phyloP scores from a whole-genome alignment of 176 grass and related monocot species.

The Oryza longistaminata region DNA sequence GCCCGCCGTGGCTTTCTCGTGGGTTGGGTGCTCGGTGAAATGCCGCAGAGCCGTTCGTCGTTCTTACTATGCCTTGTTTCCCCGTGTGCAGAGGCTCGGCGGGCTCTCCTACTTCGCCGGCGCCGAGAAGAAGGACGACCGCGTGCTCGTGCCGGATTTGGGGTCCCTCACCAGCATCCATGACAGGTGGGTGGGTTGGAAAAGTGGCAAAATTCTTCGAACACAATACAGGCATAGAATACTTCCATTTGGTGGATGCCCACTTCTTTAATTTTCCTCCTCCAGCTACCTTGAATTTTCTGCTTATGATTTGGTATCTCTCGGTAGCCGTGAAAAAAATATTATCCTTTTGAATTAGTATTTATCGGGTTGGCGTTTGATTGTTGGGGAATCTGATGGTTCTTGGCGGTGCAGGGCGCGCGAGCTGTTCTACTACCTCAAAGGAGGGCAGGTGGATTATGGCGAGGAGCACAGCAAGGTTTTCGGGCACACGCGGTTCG shows the following conservation, averaged over 20 bases:
- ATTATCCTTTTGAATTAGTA: neutral
- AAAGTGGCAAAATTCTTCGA: neutral
- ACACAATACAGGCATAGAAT: neutral
- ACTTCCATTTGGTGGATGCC: slow-evolving; percentile 8
- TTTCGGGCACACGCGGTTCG: slow-evolving; percentile 75
- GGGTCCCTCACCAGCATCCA: slow-evolving; percentile 96
- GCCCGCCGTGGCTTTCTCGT: neutral
- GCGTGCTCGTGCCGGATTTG: slow-evolving; percentile 97
- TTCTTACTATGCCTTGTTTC: neutral
- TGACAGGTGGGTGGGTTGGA: slow-evolving; percentile 62
- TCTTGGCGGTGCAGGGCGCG: slow-evolving; percentile 61
- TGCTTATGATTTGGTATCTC: neutral
- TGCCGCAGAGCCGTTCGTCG: slow-evolving; percentile 19
- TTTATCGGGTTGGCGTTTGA: slow-evolving; percentile 8
- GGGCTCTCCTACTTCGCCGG: slow-evolving; percentile 94
- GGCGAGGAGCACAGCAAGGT: slow-evolving; percentile 82
- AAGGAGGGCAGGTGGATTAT: slow-evolving; percentile 92
- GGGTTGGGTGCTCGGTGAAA: slow-evolving; percentile 31
- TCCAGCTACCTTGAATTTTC: slow-evolving; percentile 11
- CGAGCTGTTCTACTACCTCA: slow-evolving; percentile 98
- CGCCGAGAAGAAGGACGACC: slow-evolving; percentile 97
- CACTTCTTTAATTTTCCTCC: slow-evolving; percentile 12
- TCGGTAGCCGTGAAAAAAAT: neutral
- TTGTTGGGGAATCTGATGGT: slow-evolving; percentile 18
- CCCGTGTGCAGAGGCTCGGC: slow-evolving; percentile 70